Evolutionary conservation across 805 yeast genomes (phyloP), one percentile per base, ranked within the genome.

Genomic region (Metschnikowia kofuensis): DNA sequence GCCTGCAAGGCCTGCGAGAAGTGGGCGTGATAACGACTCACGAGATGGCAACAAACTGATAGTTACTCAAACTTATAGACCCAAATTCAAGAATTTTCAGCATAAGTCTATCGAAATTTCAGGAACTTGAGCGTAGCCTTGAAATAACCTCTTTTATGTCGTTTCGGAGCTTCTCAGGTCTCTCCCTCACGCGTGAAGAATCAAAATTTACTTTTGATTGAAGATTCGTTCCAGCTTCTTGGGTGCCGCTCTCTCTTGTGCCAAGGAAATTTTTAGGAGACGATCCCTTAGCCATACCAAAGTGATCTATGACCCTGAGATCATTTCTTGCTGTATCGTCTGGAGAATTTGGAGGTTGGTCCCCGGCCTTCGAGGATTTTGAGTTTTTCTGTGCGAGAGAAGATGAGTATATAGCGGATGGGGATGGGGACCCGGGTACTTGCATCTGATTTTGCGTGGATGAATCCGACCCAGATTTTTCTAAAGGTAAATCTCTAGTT

Each of bases 81-180:
- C 2, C 21, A 21, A 21, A 21, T 21, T 21, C 21, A 21, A 21
- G 21, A 21, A 21, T 21, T 21, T 21, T 21, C n/a, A n/a, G n/a
- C n/a, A n/a, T n/a, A n/a, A n/a, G n/a, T n/a, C n/a, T n/a, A n/a
- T n/a, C n/a, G n/a, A 9, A 35, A 42, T 7, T 12, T 15, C 7
- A 51, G 37, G 12, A 50, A 35, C 12, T 32, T 16, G 29, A 52
- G 32, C 16, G 32, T 7, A 2, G 13, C 45, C 31, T 45, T 45
- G 12, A 51, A 30, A 30, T 6, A 12, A 30, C 32, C 32, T 30
- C 6, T 30, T 30, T 30, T 12, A 30, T 35, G 32, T 51, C 52
- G 15, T 45, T 29, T 13, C 40, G 42, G 32, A 50, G 42, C 32
- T 50, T 50, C 36, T 53, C 56, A 21, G 52, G 54, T 7, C 54